These are phyloP conservation scores for Mycena venus DNA, from an alignment of 768 basidiomycete species.

Conservation along the genomic window DNA sequence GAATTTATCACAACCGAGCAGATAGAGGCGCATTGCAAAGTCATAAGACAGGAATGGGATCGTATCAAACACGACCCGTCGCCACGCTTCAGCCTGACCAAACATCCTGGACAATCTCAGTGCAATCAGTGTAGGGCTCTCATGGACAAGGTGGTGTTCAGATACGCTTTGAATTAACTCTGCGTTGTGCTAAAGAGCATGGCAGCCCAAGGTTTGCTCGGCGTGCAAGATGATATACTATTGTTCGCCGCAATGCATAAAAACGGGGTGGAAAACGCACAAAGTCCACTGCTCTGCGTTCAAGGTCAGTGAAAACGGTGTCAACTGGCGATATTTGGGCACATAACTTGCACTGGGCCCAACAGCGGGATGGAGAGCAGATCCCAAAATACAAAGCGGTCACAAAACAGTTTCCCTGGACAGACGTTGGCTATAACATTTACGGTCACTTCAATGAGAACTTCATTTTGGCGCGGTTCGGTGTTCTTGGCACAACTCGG, in stretches of 20 bases:
- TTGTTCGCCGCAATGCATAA: constrained; percentile 16
- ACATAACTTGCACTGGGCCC: background rate
- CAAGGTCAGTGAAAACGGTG: background rate
- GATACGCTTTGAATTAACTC: background rate
- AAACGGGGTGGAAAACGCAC: constrained; percentile 5
- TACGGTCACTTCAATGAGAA: background rate
- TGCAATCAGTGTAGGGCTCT: background rate
- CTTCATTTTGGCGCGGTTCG: constrained; percentile 6
- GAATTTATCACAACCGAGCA: background rate
- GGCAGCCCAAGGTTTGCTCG: constrained; percentile 12
- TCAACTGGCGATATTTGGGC: background rate
- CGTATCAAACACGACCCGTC: constrained; percentile 13
- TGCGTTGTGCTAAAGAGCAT: background rate
- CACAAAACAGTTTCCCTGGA: constrained; percentile 23
- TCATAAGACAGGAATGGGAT: background rate
- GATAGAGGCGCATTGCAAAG: background rate
- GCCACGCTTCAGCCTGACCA: background rate
- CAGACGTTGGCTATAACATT: background rate
- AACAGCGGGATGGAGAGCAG: constrained; percentile 10
- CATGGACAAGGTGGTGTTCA: background rate
- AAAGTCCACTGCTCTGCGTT: background rate
- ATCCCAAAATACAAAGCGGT: background rate
- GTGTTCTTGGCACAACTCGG: constrained; percentile 3
- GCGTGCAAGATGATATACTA: constrained; percentile 3
- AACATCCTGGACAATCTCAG: background rate